phyloP scores from a whole-genome alignment of 169 alveolate genomes.

The Plasmodium gonderi region DNA sequence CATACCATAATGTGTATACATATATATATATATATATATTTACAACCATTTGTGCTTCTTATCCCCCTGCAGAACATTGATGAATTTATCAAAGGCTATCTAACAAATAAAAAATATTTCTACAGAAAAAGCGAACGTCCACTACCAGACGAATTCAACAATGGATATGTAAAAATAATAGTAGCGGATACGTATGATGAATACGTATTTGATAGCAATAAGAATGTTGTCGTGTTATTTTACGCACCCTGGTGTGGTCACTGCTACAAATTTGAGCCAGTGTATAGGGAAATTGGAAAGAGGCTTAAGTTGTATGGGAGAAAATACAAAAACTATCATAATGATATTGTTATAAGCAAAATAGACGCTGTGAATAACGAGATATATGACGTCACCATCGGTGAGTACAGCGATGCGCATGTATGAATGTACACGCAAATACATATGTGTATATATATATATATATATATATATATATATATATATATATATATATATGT shows the following conservation, averaged over 20 bases:
- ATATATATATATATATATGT: background rate
- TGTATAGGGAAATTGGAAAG: conserved; percentile 84
- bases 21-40: background rate
- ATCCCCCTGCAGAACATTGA: conserved; percentile 31
- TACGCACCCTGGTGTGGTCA: conserved; percentile 97
- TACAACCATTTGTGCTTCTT: background rate
- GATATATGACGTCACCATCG: conserved; percentile 40
- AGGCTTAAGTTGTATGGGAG: conserved; percentile 36
- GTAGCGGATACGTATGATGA: conserved; percentile 87
- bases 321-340: conserved; percentile 19
- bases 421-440: background rate
- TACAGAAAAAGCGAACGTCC: conserved; percentile 64
- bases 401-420: background rate
- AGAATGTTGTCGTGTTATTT: conserved; percentile 89
- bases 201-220: conserved; percentile 81
- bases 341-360: conserved; percentile 62
- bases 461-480: too few relatives aligned
- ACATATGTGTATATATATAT: background rate
- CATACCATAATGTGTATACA: background rate
- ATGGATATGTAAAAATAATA: conserved; percentile 73
- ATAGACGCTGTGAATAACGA: conserved; percentile 73
- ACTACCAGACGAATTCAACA: conserved; percentile 63
- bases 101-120: conserved; percentile 32
- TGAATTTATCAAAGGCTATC: conserved; percentile 22
- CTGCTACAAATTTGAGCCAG: conserved; percentile 94